A percentile compares a stretch with the other conserved stretches of the same genome.
Conservation (phyloP, 176 grass and related monocot genomes). For the Triticum aestivum region DNA sequence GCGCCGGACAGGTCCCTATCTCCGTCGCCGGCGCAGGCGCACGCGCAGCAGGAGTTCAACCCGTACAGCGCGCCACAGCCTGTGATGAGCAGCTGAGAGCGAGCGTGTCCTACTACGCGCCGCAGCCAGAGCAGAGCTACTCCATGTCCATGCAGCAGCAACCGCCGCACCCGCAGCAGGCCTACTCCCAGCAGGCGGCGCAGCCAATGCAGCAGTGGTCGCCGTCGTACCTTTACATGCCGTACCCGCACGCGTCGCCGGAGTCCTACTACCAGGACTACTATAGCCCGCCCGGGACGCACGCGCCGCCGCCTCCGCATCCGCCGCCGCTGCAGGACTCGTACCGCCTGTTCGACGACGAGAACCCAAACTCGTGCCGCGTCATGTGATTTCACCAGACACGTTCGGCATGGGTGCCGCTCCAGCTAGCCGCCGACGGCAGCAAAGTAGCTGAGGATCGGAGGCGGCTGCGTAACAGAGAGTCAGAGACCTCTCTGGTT, state of each 20-base stretch:
- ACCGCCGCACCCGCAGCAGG: background rate
- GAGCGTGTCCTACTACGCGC: slow-evolving; percentile 63
- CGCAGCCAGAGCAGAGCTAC: slow-evolving; percentile 24
- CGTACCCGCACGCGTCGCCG: slow-evolving; percentile 32
- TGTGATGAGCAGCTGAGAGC: slow-evolving; percentile 58
- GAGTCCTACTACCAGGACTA: slow-evolving; percentile 41
- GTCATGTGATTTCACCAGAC: slow-evolving; percentile 46
- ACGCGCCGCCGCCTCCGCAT: slow-evolving; percentile 16
- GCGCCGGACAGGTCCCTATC: background rate
- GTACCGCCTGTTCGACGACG: slow-evolving; percentile 55
- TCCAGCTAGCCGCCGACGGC: too few relatives aligned
- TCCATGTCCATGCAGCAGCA: background rate
- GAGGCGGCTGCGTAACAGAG: background rate
- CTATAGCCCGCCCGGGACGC: slow-evolving; percentile 43
- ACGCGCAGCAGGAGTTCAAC: slow-evolving; percentile 14
- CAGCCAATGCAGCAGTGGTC: slow-evolving; percentile 41
- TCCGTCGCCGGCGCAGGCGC: background rate
- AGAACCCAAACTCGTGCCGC: slow-evolving; percentile 71
- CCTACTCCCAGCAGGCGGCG: background rate
- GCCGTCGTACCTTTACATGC: slow-evolving; percentile 43
- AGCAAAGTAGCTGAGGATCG: too few relatives aligned
- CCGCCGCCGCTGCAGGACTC: too few relatives aligned
- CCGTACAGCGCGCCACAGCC: slow-evolving; percentile 40
- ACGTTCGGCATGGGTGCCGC: too few relatives aligned
- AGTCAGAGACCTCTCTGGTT: slow-evolving; percentile 19